Evolutionary conservation across 768 basidiomycete genomes (phyloP), one percentile per base, ranked within the genome.

Genomic region (Boletus tylopilopsis): DNA sequence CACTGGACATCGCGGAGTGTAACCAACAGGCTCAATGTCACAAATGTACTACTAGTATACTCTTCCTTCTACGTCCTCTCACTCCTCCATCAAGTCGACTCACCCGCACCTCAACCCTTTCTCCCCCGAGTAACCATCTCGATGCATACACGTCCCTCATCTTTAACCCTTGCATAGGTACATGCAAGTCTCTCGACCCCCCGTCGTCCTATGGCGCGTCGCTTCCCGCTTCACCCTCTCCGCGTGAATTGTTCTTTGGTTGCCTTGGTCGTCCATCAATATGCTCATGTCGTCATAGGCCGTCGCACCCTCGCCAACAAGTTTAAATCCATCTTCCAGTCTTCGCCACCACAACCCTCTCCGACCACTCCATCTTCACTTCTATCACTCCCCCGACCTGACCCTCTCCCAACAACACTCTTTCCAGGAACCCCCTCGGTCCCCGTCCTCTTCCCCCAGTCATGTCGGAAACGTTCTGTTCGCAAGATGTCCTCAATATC

Each of bases 1-100:
- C 65, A 47, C 47, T 56, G 7, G 64, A 62, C 64, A 67, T 67
- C 46, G 52, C 58, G 52, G 61, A 54, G 58, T 40, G 2, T 16
- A 43, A n/a, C n/a, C n/a, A n/a, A n/a, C n/a, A n/a, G n/a, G n/a
- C n/a, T n/a, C n/a, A n/a, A n/a, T n/a, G n/a, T n/a, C n/a, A n/a
- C n/a, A n/a, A n/a, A n/a, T n/a, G n/a, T n/a, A 29, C 11, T 27
- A 11, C 11, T 12, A 6, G 13, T 30, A 30, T 30, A 11, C 27
- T 11, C 27, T 29, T 30, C 29, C 29, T 30, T 12, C 27, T 29
- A 2, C 27, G 9, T 12, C 12, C 27, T 11, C 27, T 11, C 5
- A 9, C 27, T 3, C 7, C 27, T 27, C 29, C 29, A 42, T 16
- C 18, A 33, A 16, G 21, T 47, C 25, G 36, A 34, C 27, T 2